phyloP scores from a whole-genome alignment of 306 rosid species.

The Dryas octopetala region DNA sequence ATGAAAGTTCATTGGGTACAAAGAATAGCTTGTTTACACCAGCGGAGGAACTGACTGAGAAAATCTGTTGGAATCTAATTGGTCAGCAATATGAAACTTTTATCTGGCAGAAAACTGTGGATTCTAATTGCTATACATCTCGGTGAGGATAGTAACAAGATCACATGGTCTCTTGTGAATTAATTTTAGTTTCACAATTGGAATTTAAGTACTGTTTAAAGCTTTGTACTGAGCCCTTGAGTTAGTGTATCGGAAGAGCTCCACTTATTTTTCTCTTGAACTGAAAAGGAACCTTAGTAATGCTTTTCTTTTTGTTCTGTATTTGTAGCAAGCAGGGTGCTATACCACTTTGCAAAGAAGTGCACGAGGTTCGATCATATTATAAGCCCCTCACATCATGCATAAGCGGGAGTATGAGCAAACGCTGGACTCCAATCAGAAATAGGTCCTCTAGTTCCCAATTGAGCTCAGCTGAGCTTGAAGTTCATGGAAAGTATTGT shows the following conservation, averaged over 20 bases:
- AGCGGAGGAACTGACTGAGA: slow-evolving; percentile 62
- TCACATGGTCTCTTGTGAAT: neutral
- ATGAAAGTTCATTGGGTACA: slow-evolving; percentile 55
- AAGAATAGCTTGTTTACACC: slow-evolving; percentile 58
- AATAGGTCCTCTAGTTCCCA: slow-evolving; percentile 69
- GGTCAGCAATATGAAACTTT: slow-evolving; percentile 93
- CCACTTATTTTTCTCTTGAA: slow-evolving; percentile 12
- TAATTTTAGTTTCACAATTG: neutral
- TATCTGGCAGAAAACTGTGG: slow-evolving; percentile 88
- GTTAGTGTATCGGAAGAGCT: slow-evolving; percentile 17
- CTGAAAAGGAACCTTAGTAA: slow-evolving; percentile 17
- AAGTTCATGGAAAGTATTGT: slow-evolving; percentile 88
- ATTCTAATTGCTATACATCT: slow-evolving; percentile 67
- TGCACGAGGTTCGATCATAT: slow-evolving; percentile 55
- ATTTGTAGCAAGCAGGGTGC: slow-evolving; percentile 59
- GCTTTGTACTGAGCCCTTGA: slow-evolving; percentile 30
- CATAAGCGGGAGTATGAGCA: slow-evolving; percentile 77
- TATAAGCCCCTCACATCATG: slow-evolving; percentile 79
- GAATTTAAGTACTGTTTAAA: neutral
- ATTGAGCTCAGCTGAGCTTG: slow-evolving; percentile 63
- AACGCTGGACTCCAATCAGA: slow-evolving; percentile 83
- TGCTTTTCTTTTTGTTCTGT: slow-evolving; percentile 12
- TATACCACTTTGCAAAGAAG: slow-evolving; percentile 72
- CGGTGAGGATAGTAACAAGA: slow-evolving; percentile 51
- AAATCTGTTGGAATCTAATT: slow-evolving; percentile 86